phyloP scores from a whole-genome alignment of 768 basidiomycete species.

The Tephrocybe sp. region DNA sequence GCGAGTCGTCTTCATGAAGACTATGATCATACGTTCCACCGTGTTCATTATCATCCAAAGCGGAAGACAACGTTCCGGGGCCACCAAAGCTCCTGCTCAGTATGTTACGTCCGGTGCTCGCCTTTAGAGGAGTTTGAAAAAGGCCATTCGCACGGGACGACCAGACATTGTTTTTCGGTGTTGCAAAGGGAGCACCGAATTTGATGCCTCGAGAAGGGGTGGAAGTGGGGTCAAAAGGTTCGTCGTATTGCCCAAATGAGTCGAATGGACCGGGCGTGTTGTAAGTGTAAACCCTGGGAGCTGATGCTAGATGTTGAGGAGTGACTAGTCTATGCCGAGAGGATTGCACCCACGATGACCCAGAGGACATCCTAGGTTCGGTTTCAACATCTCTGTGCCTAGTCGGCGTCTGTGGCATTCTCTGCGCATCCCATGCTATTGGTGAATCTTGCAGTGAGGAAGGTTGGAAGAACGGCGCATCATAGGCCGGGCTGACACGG shows the following conservation, averaged over 20 bases:
- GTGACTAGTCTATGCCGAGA: slow-evolving; percentile 55
- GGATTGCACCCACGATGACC: slow-evolving; percentile 48
- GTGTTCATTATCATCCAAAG: slow-evolving; percentile 31
- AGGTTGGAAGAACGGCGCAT: slow-evolving; percentile 63
- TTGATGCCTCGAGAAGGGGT: slow-evolving; percentile 80
- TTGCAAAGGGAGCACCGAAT: slow-evolving; percentile 56
- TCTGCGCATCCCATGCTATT: slow-evolving; percentile 44
- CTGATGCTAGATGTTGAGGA: slow-evolving; percentile 42
- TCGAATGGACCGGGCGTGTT: slow-evolving; percentile 40
- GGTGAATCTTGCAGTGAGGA: slow-evolving; percentile 56
- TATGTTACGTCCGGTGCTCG: slow-evolving; percentile 29
- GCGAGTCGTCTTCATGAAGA: slow-evolving; percentile 49
- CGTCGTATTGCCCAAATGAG: slow-evolving; percentile 36
- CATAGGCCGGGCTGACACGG: slow-evolving; percentile 39
- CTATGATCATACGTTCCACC: slow-evolving; percentile 23
- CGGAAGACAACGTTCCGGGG: slow-evolving; percentile 26
- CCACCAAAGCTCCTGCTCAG: slow-evolving; percentile 27
- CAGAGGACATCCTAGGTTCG: slow-evolving; percentile 31
- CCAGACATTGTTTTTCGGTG: slow-evolving; percentile 62
- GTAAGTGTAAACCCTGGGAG: slow-evolving; percentile 36
- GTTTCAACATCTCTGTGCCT: slow-evolving; percentile 25
- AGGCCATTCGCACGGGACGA: slow-evolving; percentile 38
- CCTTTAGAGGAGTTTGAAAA: slow-evolving; percentile 55
- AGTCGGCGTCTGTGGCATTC: slow-evolving; percentile 52
- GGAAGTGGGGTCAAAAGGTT: slow-evolving; percentile 76